These are phyloP conservation scores for Hymenoscyphus repandus DNA, from an alignment of 2,329 filamentous ascomycete species.

Conservation along the genomic window DNA sequence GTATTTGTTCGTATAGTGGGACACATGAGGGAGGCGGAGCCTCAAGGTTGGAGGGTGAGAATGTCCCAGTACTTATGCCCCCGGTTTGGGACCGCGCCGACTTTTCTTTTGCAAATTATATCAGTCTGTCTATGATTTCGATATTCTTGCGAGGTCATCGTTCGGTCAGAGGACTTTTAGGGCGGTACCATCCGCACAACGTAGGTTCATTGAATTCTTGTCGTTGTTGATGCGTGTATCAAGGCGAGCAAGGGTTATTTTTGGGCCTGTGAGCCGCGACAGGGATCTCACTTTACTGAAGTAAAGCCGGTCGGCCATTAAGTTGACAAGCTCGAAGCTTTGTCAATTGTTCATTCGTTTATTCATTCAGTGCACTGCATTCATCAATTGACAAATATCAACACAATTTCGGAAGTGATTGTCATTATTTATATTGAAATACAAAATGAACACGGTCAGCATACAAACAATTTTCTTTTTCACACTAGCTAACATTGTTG, in stretches of 20 bases:
- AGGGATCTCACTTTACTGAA: not conserved
- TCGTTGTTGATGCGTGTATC: conserved; percentile 6
- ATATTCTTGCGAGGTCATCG: conserved; percentile 1
- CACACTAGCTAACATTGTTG: conserved; percentile 13
- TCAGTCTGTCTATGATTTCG: not conserved
- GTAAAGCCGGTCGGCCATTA: not conserved
- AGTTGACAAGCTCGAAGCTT: not conserved
- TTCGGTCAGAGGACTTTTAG: not conserved
- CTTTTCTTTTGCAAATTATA: not conserved
- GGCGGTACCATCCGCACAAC: not conserved
- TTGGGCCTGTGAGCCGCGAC: not conserved
- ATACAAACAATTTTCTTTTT: conserved; percentile 18
- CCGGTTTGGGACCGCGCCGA: not conserved
- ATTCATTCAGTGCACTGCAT: not conserved
- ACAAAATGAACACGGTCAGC: conserved; percentile 49
- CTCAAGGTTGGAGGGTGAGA: conserved; percentile 8
- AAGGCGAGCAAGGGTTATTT: conserved; percentile 4
- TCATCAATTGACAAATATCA: not conserved
- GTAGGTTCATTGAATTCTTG: not conserved
- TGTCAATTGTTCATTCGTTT: no score
- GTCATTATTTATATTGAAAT: not conserved
- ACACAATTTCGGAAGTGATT: no score
- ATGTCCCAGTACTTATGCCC: not conserved
- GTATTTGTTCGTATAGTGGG: conserved; percentile 3
- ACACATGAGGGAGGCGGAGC: conserved; percentile 11